Evolutionary conservation across 257 asterid species (phyloP).

Genomic region (Avicennia marina): DNA sequence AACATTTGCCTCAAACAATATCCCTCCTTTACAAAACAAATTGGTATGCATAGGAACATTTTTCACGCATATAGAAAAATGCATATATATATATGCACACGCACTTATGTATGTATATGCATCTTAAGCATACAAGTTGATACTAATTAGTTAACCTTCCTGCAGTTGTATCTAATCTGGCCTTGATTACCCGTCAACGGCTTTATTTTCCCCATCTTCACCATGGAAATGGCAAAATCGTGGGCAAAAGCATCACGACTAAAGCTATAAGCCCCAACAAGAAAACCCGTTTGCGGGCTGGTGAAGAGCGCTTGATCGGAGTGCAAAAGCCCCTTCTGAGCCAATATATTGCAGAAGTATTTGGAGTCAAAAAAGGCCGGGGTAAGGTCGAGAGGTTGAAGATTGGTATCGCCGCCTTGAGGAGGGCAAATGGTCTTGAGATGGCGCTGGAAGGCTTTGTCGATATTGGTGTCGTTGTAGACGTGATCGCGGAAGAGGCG

Average conservation of each 20-base stretch:
- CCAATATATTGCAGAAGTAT: slow-evolving; percentile 25
- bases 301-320: slow-evolving; percentile 37
- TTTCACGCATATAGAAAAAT: too few relatives aligned
- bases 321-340: slow-evolving; percentile 28
- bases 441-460: slow-evolving; percentile 15
- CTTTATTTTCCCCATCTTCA: too few relatives aligned
- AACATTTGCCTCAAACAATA: too few relatives aligned
- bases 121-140: too few relatives aligned
- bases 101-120: too few relatives aligned
- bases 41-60: too few relatives aligned
- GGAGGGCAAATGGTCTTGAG: slow-evolving; percentile 24
- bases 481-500: slow-evolving; percentile 21
- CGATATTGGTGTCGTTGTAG: slow-evolving; percentile 25
- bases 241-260: too few relatives aligned
- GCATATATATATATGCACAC: too few relatives aligned
- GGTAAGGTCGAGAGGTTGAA: slow-evolving; percentile 21
- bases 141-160: slow-evolving; percentile 26
- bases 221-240: too few relatives aligned
- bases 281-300: slow-evolving; percentile 25
- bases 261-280: slow-evolving; percentile 19
- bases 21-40: too few relatives aligned
- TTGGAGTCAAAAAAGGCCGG: too few relatives aligned
- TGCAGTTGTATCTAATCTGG: slow-evolving; percentile 30
- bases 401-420: slow-evolving; percentile 25
- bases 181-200: too few relatives aligned